Evolutionary conservation across 208 protist genomes (phyloP), one percentile per base, ranked within the genome.

Genomic region (Crithidia acanthocephali): DNA sequence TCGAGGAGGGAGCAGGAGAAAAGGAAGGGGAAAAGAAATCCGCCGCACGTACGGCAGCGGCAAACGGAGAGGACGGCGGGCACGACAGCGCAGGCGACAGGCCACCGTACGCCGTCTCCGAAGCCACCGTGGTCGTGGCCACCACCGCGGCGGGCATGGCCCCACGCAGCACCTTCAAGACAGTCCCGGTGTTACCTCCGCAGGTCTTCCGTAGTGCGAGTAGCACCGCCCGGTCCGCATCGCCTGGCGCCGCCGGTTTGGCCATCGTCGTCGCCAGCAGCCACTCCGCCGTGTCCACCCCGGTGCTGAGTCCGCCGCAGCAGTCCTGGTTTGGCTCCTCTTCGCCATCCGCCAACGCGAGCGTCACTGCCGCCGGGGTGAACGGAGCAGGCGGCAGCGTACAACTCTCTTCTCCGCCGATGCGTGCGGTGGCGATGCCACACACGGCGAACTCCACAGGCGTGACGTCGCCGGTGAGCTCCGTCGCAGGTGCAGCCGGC

Each of bases 121-220:
- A 40, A 11, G 35, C 35, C 35, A 40, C 35, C 35, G 11, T n/a
- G n/a, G n/a, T 11, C 35, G 35, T 11, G 35, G 35, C 35, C 35
- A 13, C 5, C 35, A 11, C 11, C 11, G 35, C 35, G 35, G 35
- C 35, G 8, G 11, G 35, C 35, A 5, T 40, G 35, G 35, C 35
- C 35, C n/a, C n/a, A 27, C 44, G 23, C 22, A 28, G 22, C 52
- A 27, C 42, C 13, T 44, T 28, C 35, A 67, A 50, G 32, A 45
- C 22, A 9, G 35, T 68, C 8, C 52, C 27, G 9, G 51, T 74
- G 33, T 32, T 68, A 23, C 69, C 60, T 0, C 69, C 69, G 27
- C 69, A 59, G 25, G 60, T 68, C 0, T 68, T 74, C 7, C 28
- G 47, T n/a, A 51, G 59, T 22, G n/a, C 60, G 22, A 48, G 52